Conservation (phyloP, 208 protist species). For the Acanthamoeba lenticulata region DNA sequence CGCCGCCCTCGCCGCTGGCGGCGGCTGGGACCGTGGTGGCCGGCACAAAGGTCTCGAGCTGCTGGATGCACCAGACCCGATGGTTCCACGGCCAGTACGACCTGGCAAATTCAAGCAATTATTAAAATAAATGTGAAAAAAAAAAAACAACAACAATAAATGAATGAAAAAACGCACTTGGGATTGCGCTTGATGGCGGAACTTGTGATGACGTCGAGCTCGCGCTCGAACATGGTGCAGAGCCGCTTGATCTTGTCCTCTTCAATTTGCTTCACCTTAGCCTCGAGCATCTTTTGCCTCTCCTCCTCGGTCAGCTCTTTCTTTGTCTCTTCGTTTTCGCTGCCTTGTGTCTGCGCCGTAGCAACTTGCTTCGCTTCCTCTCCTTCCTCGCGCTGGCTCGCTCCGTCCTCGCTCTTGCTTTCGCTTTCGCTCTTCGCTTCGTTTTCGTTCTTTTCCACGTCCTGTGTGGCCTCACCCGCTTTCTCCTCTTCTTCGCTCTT, state of each 20-base stretch:
- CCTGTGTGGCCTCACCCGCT: not conserved
- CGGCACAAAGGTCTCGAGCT: not conserved
- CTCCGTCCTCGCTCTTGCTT: not conserved
- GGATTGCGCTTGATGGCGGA: conserved; percentile 8
- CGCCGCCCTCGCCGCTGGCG: not conserved
- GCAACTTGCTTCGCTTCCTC: not conserved
- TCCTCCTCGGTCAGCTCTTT: not conserved
- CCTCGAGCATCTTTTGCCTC: not conserved
- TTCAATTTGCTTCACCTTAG: not conserved
- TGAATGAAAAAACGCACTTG: not conserved
- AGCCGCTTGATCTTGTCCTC: not conserved
- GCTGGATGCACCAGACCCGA: conserved; percentile 39
- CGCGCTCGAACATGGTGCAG: not conserved
- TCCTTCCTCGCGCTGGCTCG: not conserved
- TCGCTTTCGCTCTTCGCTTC: not conserved
- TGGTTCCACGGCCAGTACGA: conserved; percentile 60
- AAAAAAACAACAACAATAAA: not conserved
- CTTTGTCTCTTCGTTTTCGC: not conserved
- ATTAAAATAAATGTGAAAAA: not conserved
- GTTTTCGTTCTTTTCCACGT: not conserved
- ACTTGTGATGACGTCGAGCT: conserved; percentile 14
- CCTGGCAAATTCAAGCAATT: not conserved
- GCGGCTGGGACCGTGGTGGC: not conserved
- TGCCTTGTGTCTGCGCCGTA: not conserved
- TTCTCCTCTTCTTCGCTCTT: not conserved